Evolutionary conservation across 73 alveolate genomes (phyloP), one percentile per base, ranked within the genome.

Genomic region (Paramecium bursaria): DNA sequence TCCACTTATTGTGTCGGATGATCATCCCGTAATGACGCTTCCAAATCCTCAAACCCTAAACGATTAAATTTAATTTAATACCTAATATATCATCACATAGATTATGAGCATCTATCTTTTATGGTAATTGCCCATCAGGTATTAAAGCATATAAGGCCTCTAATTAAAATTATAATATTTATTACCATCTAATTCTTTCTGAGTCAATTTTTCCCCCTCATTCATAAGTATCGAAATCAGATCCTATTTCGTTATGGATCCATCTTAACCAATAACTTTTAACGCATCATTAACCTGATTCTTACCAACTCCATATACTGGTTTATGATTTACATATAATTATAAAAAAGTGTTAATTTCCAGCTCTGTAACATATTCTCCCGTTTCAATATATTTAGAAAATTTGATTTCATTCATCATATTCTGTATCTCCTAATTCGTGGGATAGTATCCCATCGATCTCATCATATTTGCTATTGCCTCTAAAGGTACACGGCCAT

Each of bases 361-460:
- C 22, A 97, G 86, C 52, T 94, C 95, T 85, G 95, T 87, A 30
- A 94, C 94, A 46, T 95, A 93, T 86, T 97, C 89, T 3, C 97
- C 96, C 48, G 96, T 94, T 82, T 95, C 98, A 31, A 95, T 91
- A 86, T 92, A 93, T 54, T 97, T 94, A 85, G 95, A 89, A 90
- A 94, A 97, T 85, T 92, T 96, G 17, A 97, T 98, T 85, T 97
- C 99, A 88, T 95, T 94, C 85, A 90, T 96, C 96, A 97, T 97
- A 87, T 97, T 95, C 49, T 91, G 93, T 25, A 97, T 95, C 79
- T 97, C 99, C 73, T 94, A 91, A 67, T 94, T 80, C 2, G 99
- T 95, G n/a, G 99, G 99, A 76, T 94, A 97, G 86, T 97, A 96
- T 4, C 99, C 99, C 97, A 97, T 93, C 4, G 99, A 95, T 46